These are phyloP conservation scores for Antitrichia curtipendula DNA, from an alignment of 225 moss, liverwort and hornwort species.

Conservation along the genomic window DNA sequence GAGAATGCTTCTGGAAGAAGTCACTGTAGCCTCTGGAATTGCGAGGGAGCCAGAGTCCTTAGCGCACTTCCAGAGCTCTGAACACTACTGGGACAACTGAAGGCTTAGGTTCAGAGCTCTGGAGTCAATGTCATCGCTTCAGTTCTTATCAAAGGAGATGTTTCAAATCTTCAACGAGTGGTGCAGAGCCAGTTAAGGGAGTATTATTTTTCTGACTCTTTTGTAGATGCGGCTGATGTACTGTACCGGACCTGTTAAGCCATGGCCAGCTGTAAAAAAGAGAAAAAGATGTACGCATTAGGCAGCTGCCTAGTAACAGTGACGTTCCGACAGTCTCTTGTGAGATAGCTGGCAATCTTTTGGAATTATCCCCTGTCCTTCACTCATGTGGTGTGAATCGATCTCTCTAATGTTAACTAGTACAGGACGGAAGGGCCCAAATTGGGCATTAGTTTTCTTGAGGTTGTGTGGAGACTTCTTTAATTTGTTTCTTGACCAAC, in stretches of 20 bases:
- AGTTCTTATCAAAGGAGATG: neutral
- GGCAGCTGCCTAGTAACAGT: neutral
- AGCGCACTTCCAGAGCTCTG: neutral
- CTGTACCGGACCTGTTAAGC: neutral
- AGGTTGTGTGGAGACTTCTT: neutral
- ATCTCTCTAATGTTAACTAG: neutral
- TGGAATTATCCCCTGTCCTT: neutral
- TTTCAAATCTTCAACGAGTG: neutral
- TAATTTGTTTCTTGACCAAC: neutral
- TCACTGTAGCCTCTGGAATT: neutral
- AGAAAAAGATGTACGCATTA: neutral
- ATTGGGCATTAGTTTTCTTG: neutral
- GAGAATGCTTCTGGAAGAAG: neutral
- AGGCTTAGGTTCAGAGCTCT: neutral
- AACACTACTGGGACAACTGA: too few species aligned
- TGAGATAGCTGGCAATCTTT: neutral
- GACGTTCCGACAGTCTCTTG: neutral
- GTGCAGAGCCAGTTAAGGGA: neutral
- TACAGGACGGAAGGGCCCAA: neutral
- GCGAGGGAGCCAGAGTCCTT: neutral
- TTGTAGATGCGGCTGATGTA: neutral
- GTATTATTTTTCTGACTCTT: neutral
- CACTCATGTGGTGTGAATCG: neutral
- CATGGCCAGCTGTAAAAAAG: neutral
- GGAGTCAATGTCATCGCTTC: neutral